Evolutionary conservation across 2,329 filamentous ascomycete species (phyloP), one percentile per base, ranked within the genome.

Genomic region (Ceratocystis huliohia): DNA sequence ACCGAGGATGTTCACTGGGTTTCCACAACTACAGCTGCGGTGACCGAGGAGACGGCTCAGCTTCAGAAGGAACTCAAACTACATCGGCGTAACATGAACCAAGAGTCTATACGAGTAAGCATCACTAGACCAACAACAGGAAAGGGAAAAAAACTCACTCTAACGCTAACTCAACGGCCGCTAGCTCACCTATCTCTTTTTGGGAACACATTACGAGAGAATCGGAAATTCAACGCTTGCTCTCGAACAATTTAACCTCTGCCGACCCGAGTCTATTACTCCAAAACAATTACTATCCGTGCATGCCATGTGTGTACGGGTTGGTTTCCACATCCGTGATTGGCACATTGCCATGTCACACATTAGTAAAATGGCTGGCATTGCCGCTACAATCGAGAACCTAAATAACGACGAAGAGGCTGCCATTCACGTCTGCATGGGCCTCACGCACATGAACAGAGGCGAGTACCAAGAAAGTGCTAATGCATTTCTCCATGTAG

Each of bases 31-130:
- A 83, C 86, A 25, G 84, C 83, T 69, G 78, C 82, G 64, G 89
- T 92, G 71, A 83, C 84, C 70, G 77, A 78, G 1, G 88, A 96
- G 74, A 87, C 87, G 0, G 80, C 84, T 66, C 84, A 88, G n/a
- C 79, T 97, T 66, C 91, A 96, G 73, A 79, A 82, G 17, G 91
- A 97, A 75, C 80, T 99, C 22, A 92, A 91, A 75, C 88, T 87
- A 1, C 97, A 97, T 76, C 96, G 94, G 77, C 96, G 96, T 74
- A 99, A 97, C 72, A 78, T 97, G 56, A 91, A 99, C 72, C 96
- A 96, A 74, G 94, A 41, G 37, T 13, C 37, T 41, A 41, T 15
- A 41, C 37, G 37, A 41, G 37, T 41, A 41, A 15, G 37, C 10
- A 41, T 41, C 37, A 41, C 10, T 41, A 15, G 37, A 41, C 4